Evolutionary conservation across 331 rosid species (phyloP).

Genomic region (Pyracantha coccinea): DNA sequence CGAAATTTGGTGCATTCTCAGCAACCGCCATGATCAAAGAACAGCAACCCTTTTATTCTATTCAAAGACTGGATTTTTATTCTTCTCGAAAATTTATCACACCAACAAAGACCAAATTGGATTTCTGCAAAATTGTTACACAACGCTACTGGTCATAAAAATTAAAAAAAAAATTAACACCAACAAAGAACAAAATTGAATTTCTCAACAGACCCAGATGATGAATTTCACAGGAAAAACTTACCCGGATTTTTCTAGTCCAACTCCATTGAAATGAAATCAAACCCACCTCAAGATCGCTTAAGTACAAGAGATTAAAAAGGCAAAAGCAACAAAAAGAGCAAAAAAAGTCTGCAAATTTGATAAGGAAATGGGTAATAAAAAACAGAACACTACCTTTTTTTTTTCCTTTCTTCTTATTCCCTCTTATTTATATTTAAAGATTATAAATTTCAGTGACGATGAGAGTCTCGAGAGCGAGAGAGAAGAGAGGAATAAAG

Average conservation of each 20-base stretch:
- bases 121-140: constrained; percentile 11
- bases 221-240: constrained; percentile 3
- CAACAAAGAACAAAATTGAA: background rate
- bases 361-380: constrained; percentile 16
- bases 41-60: constrained; percentile 1
- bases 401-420: background rate
- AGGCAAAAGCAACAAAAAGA: background rate
- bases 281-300: constrained; percentile 53
- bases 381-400: constrained; percentile 22
- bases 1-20: constrained; percentile 81
- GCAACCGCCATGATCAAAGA: constrained; percentile 80
- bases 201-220: background rate
- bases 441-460: constrained; percentile 1
- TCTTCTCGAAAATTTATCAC: constrained; percentile 12
- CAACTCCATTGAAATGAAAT: constrained; percentile 29
- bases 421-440: background rate
- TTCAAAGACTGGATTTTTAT: constrained; percentile 14
- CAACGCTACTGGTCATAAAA: constrained; percentile 11
- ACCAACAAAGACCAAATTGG: too few species aligned
- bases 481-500: constrained; percentile 8
- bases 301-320: constrained; percentile 21
- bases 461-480: constrained; percentile 5
- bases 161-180: background rate
- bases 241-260: constrained; percentile 47
- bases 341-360: constrained; percentile 2